These are phyloP conservation scores for Pseudomonodictys pantanalensis DNA, from an alignment of 495 filamentous ascomycete species.

Conservation along the genomic window DNA sequence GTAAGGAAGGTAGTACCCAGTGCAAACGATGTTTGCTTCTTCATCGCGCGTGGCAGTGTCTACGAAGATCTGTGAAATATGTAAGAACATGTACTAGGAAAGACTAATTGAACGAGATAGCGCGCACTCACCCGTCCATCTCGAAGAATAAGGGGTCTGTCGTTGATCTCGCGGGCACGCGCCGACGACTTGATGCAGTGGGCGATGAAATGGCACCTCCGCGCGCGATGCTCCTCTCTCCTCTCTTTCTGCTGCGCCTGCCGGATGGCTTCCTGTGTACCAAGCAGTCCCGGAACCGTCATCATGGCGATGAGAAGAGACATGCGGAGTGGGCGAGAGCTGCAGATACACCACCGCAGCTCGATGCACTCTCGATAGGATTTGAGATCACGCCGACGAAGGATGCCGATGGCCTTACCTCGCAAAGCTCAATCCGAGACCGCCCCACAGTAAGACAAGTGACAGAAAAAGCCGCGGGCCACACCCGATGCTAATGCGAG, in stretches of 20 bases:
- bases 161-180: neutral
- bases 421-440: too few species aligned
- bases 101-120: neutral
- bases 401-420: too few species aligned
- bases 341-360: neutral
- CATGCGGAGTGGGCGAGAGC: neutral
- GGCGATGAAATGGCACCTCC: slow-evolving; percentile 3
- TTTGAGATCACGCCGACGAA: too few species aligned
- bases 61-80: neutral
- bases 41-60: neutral
- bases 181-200: slow-evolving; percentile 1
- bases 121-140: slow-evolving; percentile 1
- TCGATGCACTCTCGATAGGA: neutral
- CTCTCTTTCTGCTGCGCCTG: slow-evolving; percentile 3
- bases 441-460: too few species aligned
- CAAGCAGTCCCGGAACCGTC: neutral
- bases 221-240: slow-evolving; percentile 9
- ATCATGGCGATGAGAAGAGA: neutral
- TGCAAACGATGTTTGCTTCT: neutral
- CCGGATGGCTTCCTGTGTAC: slow-evolving; percentile 11
- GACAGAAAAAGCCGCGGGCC: too few species aligned
- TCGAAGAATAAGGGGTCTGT: neutral
- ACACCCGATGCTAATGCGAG: too few species aligned
- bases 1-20: slow-evolving; percentile 8
- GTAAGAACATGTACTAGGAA: neutral